Base-by-base conservation (phyloP, 805 yeast genomes). In the Pichia eremophila region DNA sequence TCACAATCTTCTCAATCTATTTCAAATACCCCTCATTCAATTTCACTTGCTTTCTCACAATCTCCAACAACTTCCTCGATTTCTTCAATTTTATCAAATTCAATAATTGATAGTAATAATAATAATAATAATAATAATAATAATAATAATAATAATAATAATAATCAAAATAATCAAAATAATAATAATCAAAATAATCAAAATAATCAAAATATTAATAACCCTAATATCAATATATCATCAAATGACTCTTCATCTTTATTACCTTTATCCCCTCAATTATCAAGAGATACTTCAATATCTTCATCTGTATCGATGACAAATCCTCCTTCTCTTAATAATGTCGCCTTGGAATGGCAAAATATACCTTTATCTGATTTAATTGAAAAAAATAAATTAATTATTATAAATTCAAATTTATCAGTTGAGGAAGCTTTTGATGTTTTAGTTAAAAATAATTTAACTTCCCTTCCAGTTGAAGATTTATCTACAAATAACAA, bases 371-470 rank as follows among this genome's bases (percentile, higher is more conserved):
- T 93, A 51, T 64, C 75, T 14, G 93, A 86, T 55, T 72, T 93
- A 56, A 82, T 89, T 39, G 95, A 87, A 64, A 72, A 76, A 40
- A 89, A 84, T 54, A 83, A 85, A 62, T 73, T 93, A 56, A 77
- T 90, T 43, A 73, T 80, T 39, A 81, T 89, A 53, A 76, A 77
- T 51, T 78, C 82, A 3, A 66, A 77, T 7, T 70, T 78, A 35
- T 79, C 95, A 4, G 95, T 91, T 22, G 96, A 91, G 63, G 74
- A 79, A 47, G 96, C 98, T 2, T 93, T 86, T 68, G 88, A 89
- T 57, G 80, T 83, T 5, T 72, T 91, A 58, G 74, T 77, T 31
- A 68, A 73, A 32, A 75, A 90, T 63, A 81, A 83, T 53, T 74
- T 93, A 59, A 91, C 96, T 2, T 83, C 95, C 15, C 69, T 93